Conservation (phyloP, 2,329 filamentous ascomycete species). For the Aspergillus tubingensis region DNA sequence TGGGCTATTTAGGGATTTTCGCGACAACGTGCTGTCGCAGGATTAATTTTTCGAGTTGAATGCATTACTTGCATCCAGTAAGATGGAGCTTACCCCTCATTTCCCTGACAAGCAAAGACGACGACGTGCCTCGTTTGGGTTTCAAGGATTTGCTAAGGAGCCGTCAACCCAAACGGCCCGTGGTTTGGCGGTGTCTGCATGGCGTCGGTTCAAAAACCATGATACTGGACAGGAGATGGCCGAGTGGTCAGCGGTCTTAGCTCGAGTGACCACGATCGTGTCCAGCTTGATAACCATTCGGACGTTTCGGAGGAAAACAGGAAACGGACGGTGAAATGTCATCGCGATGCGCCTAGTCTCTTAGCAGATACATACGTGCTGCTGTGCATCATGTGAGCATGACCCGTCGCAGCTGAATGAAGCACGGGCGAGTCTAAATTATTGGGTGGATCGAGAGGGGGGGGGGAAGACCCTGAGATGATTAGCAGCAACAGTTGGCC, state of each 20-base stretch:
- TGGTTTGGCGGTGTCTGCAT: slow-evolving; percentile 23
- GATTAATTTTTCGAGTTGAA: background rate
- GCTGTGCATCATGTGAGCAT: slow-evolving; percentile 25
- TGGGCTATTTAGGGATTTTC: background rate
- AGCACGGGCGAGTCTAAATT: background rate
- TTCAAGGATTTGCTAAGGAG: background rate
- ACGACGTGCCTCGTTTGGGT: background rate
- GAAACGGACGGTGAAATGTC: slow-evolving; percentile 14
- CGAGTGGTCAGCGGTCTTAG: slow-evolving; percentile 7
- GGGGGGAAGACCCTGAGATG: slow-evolving; percentile 4
- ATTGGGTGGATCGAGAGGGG: slow-evolving; percentile 7
- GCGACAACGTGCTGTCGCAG: slow-evolving; percentile 1
- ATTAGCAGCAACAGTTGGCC: background rate
- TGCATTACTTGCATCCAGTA: slow-evolving; percentile 5
- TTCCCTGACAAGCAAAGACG: background rate
- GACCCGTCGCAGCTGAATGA: slow-evolving; percentile 7
- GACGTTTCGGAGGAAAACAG: slow-evolving; percentile 31
- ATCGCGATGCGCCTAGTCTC: slow-evolving; percentile 14
- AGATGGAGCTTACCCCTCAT: slow-evolving; percentile 1
- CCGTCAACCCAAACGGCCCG: background rate
- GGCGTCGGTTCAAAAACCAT: slow-evolving; percentile 3
- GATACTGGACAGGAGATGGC: background rate
- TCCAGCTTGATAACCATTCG: slow-evolving; percentile 35
- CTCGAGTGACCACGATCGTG: slow-evolving; percentile 26
- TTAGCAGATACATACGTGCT: slow-evolving; percentile 13